These are phyloP conservation scores for Penicillium macrosclerotiorum DNA, from an alignment of 495 filamentous ascomycete species.

Conservation along the genomic window DNA sequence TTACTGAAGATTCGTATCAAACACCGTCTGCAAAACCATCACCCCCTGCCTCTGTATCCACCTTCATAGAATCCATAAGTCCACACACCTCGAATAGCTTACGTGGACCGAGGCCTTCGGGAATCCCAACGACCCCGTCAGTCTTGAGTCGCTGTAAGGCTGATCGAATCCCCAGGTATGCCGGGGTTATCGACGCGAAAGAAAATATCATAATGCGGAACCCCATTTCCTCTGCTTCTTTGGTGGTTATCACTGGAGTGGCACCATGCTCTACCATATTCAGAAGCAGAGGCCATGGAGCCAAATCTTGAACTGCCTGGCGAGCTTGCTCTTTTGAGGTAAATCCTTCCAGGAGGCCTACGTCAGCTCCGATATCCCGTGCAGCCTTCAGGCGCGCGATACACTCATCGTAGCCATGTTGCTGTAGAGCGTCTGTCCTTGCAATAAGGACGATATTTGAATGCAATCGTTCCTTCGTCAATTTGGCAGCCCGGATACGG, in stretches of 20 bases:
- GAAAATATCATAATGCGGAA: constrained; percentile 64
- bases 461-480: constrained; percentile 45
- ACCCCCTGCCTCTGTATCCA: constrained; percentile 57
- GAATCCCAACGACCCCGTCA: constrained; percentile 48
- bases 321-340: constrained; percentile 52
- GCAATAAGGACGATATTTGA: constrained; percentile 68
- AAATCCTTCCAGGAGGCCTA: constrained; percentile 64
- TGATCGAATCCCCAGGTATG: constrained; percentile 50
- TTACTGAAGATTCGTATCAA: constrained; percentile 7
- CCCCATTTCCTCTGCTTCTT: constrained; percentile 59
- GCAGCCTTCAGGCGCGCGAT: constrained; percentile 55
- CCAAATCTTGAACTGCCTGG: constrained; percentile 52
- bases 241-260: constrained; percentile 53
- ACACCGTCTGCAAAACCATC: constrained; percentile 44
- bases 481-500: constrained; percentile 54
- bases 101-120: constrained; percentile 44
- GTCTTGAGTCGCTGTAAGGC: constrained; percentile 45
- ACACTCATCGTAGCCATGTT: constrained; percentile 61
- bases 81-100: constrained; percentile 59
- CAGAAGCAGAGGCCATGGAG: constrained; percentile 57
- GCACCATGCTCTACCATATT: constrained; percentile 65
- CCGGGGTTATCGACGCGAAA: constrained; percentile 49
- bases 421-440: constrained; percentile 65
- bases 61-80: constrained; percentile 53
- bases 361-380: constrained; percentile 57